Evolutionary conservation across 495 filamentous ascomycete species (phyloP).

Genomic region (Amniculicola lignicola): DNA sequence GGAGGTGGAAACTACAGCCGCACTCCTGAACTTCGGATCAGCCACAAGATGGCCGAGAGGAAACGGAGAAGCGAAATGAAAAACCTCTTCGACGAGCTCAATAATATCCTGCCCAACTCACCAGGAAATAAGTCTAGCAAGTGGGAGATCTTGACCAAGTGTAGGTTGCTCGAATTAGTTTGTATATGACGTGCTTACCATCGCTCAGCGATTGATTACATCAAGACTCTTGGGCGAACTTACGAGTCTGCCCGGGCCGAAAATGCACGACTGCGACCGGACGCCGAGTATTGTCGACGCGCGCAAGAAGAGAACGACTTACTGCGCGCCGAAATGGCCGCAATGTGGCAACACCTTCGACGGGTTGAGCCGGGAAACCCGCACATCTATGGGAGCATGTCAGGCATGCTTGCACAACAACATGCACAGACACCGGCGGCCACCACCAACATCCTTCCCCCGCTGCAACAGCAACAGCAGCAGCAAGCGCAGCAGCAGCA

Average conservation of each 20-base stretch:
- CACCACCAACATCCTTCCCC: constrained; percentile 19
- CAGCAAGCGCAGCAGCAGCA: constrained; percentile 1
- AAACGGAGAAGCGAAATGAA: constrained; percentile 99
- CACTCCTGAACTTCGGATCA: constrained; percentile 90
- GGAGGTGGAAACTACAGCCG: constrained; percentile 66
- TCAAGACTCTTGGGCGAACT: constrained; percentile 22
- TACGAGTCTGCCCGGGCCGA: constrained; percentile 25
- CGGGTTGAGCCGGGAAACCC: constrained; percentile 31
- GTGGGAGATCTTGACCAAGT: constrained; percentile 97
- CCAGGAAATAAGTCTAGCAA: constrained; percentile 94
- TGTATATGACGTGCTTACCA: constrained; percentile 7
- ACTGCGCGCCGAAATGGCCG: constrained; percentile 26
- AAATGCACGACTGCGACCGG: constrained; percentile 24
- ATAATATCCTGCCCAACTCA: constrained; percentile 76
- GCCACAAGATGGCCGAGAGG: constrained; percentile 92
- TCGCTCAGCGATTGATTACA: constrained; percentile 35
- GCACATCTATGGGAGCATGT: constrained; percentile 34
- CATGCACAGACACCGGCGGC: constrained; percentile 10
- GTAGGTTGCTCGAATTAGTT: constrained; percentile 47
- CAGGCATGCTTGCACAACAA: constrained; percentile 28
- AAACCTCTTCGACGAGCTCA: constrained; percentile 84
- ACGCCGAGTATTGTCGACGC: constrained; percentile 28
- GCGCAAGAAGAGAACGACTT: constrained; percentile 32
- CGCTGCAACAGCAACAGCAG: constrained; percentile 26
- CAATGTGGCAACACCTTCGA: constrained; percentile 34